Conservation (phyloP, 1,284 basidiomycete genomes). For the Ganoderma sp. region DNA sequence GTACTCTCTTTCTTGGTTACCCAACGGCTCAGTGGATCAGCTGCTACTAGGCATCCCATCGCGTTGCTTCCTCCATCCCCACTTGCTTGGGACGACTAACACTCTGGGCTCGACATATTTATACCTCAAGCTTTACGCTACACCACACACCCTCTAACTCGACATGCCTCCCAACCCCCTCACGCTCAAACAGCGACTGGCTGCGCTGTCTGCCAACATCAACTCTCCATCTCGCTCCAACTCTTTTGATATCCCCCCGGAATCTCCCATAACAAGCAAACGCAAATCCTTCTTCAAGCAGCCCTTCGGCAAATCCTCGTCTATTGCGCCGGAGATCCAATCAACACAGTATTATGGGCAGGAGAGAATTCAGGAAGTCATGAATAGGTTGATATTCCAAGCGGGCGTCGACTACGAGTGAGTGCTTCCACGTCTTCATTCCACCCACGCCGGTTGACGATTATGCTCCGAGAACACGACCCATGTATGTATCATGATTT, state of each 20-base stretch:
- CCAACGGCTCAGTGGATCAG: background rate
- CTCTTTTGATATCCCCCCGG: slow-evolving; percentile 30
- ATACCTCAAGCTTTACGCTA: background rate
- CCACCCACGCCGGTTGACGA: background rate
- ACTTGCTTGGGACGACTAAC: slow-evolving; percentile 2
- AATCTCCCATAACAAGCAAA: slow-evolving; percentile 31
- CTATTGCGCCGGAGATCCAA: slow-evolving; percentile 4
- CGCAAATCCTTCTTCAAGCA: slow-evolving; percentile 37
- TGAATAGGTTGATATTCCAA: slow-evolving; percentile 79
- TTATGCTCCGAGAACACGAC: slow-evolving; percentile 64
- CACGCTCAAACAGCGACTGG: slow-evolving; percentile 40
- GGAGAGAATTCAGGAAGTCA: slow-evolving; percentile 65
- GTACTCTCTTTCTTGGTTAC: background rate
- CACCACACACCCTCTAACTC: background rate
- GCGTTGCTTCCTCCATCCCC: slow-evolving; percentile 3
- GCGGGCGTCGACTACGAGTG: slow-evolving; percentile 89
- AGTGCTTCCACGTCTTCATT: slow-evolving; percentile 33
- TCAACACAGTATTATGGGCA: slow-evolving; percentile 36
- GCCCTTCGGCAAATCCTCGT: slow-evolving; percentile 26
- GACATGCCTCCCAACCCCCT: slow-evolving; percentile 37
- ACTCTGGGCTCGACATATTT: background rate
- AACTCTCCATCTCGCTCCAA: slow-evolving; percentile 24
- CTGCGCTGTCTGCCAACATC: slow-evolving; percentile 36
- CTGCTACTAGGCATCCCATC: slow-evolving; percentile 11
- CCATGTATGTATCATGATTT: slow-evolving; percentile 64